phyloP scores from a whole-genome alignment of 164 flowering plant genomes.

The Euptelea pleiosperma region DNA sequence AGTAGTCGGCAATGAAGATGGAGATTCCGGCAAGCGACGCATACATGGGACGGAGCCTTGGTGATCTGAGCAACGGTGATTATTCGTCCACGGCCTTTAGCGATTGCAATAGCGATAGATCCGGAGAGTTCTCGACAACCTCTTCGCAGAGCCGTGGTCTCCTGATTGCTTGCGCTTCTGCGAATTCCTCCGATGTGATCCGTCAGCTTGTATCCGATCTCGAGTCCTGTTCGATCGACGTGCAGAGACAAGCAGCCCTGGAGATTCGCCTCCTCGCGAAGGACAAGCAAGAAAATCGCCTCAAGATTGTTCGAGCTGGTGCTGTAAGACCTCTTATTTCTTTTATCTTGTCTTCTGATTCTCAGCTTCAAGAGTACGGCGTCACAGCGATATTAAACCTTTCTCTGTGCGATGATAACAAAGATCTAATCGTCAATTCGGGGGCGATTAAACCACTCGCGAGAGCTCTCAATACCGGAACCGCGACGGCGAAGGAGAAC shows the following conservation, averaged over 20 bases:
- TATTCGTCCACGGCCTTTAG: conserved; percentile 58
- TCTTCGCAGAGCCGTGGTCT: conserved; percentile 44
- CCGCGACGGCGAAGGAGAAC: conserved; percentile 72
- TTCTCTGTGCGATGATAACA: conserved; percentile 75
- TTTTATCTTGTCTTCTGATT: conserved; percentile 52
- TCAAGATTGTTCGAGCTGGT: conserved; percentile 64
- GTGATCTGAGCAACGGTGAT: conserved; percentile 32
- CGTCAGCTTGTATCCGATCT: conserved; percentile 60
- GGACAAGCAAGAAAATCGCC: conserved; percentile 66
- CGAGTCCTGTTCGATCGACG: conserved; percentile 52
- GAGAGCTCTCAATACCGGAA: conserved; percentile 55
- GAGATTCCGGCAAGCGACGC: conserved; percentile 29
- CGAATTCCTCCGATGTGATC: conserved; percentile 52
- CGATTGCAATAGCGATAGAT: conserved; percentile 76
- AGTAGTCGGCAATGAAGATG: conserved; percentile 32
- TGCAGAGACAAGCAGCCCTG: conserved; percentile 64
- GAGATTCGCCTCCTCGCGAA: conserved; percentile 76
- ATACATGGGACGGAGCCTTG: conserved; percentile 47
- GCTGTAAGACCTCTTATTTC: conserved; percentile 62
- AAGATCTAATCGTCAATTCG: conserved; percentile 46
- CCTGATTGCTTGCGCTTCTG: conserved; percentile 46
- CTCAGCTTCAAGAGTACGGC: conserved; percentile 67
- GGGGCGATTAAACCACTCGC: conserved; percentile 80
- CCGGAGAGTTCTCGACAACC: conserved; percentile 62
- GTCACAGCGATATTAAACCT: conserved; percentile 80